phyloP scores from a whole-genome alignment of 2,329 filamentous ascomycete genomes.

The Dactylonectria estremocensis region DNA sequence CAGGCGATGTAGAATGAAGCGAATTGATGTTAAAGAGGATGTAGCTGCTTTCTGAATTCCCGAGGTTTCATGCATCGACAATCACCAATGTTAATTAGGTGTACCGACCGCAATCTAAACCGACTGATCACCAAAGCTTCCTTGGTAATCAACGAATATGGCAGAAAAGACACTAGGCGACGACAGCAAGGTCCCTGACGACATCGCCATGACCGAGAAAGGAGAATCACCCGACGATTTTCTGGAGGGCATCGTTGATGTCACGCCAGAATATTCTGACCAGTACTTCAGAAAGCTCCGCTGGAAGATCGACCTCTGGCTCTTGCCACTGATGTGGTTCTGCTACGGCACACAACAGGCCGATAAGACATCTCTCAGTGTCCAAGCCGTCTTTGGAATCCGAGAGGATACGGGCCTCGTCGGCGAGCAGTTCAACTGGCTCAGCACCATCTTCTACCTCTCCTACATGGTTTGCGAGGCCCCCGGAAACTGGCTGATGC shows the following conservation, averaged over 20 bases:
- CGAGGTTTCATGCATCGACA: neutral
- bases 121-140: neutral
- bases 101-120: neutral
- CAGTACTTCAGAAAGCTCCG: constrained; percentile 47
- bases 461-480: constrained; percentile 49
- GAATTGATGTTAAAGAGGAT: neutral
- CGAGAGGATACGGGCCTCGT: constrained; percentile 48
- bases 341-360: constrained; percentile 50
- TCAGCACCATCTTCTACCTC: constrained; percentile 51
- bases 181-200: neutral
- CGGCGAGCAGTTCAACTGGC: constrained; percentile 51
- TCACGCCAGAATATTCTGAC: constrained; percentile 39
- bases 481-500: constrained; percentile 50
- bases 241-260: constrained; percentile 15
- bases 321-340: constrained; percentile 51
- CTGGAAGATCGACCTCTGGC: constrained; percentile 50
- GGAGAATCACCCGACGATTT: constrained; percentile 9
- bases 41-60: neutral
- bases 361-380: constrained; percentile 50
- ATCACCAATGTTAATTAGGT: neutral
- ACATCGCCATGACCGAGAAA: constrained; percentile 13
- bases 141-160: neutral
- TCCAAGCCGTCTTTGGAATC: constrained; percentile 51
- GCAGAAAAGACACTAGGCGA: neutral
- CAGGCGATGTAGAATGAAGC: neutral